phyloP scores from a whole-genome alignment of 2,329 filamentous ascomycete genomes.

The Tricladium varicosporioides region DNA sequence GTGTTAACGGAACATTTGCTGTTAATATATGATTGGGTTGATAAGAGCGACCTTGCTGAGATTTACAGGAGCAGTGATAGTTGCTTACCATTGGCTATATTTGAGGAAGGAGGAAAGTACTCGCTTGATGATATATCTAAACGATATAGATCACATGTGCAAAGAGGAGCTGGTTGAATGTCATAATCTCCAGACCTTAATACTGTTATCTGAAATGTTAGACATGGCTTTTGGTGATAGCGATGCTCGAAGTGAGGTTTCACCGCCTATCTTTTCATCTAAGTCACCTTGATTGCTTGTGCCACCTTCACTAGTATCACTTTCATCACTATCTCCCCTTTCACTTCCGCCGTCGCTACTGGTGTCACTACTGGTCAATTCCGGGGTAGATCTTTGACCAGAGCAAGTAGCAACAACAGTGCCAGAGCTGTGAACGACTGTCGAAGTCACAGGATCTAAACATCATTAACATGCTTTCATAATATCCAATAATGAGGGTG shows the following conservation, averaged over 20 bases:
- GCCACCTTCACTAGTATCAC: slow-evolving; percentile 11
- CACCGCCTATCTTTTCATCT: slow-evolving; percentile 1
- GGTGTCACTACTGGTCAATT: neutral
- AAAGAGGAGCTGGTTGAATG: slow-evolving; percentile 15
- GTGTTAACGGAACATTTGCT: neutral
- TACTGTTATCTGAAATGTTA: slow-evolving; percentile 40
- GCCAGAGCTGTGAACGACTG: slow-evolving; percentile 32
- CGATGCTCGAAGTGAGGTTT: neutral
- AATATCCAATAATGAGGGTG: neutral
- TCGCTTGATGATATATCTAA: slow-evolving; percentile 13
- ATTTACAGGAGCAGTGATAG: neutral
- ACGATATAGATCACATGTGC: slow-evolving; percentile 14
- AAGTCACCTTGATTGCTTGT: slow-evolving; percentile 12
- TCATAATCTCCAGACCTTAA: slow-evolving; percentile 46
- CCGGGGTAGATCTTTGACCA: slow-evolving; percentile 27
- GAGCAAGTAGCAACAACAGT: slow-evolving; percentile 35
- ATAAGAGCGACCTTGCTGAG: neutral
- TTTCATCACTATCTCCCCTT: slow-evolving; percentile 14
- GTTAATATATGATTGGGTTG: neutral
- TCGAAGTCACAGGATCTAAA: slow-evolving; percentile 30
- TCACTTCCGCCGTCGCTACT: slow-evolving; percentile 13
- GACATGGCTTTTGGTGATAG: neutral
- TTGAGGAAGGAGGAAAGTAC: neutral
- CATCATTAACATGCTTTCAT: slow-evolving; percentile 2
- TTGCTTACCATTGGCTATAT: neutral